Evolutionary conservation across 805 yeast genomes (phyloP).

Genomic region (Zygosaccharomyces bisporus): DNA sequence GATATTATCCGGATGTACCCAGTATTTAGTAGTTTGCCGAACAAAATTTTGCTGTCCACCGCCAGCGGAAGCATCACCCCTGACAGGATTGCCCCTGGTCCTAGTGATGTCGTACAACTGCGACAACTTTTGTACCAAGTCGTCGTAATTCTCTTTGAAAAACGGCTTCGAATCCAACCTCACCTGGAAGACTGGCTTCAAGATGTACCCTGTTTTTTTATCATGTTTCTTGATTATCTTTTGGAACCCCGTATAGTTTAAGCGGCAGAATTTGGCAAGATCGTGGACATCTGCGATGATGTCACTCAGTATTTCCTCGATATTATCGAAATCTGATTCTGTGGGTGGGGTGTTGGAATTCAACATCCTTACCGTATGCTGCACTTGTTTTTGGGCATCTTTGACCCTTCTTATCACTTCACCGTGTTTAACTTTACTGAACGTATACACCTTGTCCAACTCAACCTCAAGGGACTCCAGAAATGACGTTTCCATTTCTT

Average conservation of each 20-base stretch:
- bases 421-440: constrained; percentile 81
- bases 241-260: constrained; percentile 96
- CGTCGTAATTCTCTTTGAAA: constrained; percentile 91
- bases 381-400: constrained; percentile 71
- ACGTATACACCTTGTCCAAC: constrained; percentile 87
- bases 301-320: constrained; percentile 75
- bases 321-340: constrained; percentile 66
- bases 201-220: constrained; percentile 72
- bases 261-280: constrained; percentile 85
- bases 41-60: constrained; percentile 97
- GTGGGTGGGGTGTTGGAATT: constrained; percentile 47
- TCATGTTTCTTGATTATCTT: constrained; percentile 96
- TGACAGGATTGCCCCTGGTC: constrained; percentile 92
- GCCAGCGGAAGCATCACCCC: constrained; percentile 97
- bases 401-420: constrained; percentile 84
- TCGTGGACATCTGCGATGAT: constrained; percentile 97
- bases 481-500: constrained; percentile 76
- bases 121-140: constrained; percentile 81
- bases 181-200: constrained; percentile 90
- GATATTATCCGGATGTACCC: constrained; percentile 99
- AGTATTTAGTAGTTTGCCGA: constrained; percentile 96
- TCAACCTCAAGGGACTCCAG: constrained; percentile 72
- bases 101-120: constrained; percentile 87
- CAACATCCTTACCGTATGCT: constrained; percentile 57
- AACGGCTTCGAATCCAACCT: constrained; percentile 92